These are phyloP conservation scores for Larix kaempferi DNA, from an alignment of 75 land plant species.

Conservation along the genomic window DNA sequence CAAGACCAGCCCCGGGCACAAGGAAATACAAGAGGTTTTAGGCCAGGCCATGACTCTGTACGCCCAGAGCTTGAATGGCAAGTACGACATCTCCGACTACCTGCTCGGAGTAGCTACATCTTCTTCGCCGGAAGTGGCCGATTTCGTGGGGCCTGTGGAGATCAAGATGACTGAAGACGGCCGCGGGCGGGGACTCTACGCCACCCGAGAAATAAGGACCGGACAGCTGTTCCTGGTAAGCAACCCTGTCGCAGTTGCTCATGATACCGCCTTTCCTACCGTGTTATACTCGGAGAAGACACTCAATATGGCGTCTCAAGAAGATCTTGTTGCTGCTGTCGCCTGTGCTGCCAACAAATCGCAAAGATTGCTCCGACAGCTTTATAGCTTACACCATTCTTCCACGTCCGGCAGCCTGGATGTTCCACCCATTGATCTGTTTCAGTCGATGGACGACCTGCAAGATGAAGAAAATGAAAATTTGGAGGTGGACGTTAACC, in stretches of 20 bases:
- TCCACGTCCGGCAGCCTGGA: background rate
- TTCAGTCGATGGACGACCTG: background rate
- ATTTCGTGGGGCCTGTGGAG: constrained; percentile 25
- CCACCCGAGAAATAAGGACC: constrained; percentile 15
- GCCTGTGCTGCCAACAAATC: constrained; percentile 3
- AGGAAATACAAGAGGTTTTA: constrained; percentile 13
- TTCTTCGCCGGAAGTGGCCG: background rate
- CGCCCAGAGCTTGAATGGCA: background rate
- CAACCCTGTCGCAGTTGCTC: constrained; percentile 25
- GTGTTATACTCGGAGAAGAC: background rate
- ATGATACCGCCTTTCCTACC: background rate
- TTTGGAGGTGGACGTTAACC: background rate
- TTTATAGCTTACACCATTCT: constrained; percentile 7
- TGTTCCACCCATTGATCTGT: constrained; percentile 5
- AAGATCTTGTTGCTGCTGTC: background rate
- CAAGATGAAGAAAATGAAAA: background rate
- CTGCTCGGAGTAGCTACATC: background rate
- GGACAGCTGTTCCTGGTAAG: constrained; percentile 31
- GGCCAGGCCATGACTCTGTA: background rate
- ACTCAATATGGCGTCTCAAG: background rate
- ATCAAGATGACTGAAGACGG: constrained; percentile 14
- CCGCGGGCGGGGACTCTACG: constrained; percentile 24
- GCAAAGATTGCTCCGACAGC: constrained; percentile 14
- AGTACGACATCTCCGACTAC: background rate
- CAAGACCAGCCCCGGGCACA: constrained; percentile 1